These are phyloP conservation scores for Cladosporium sp. DNA, from an alignment of 2,329 filamentous ascomycete species.

Conservation along the genomic window DNA sequence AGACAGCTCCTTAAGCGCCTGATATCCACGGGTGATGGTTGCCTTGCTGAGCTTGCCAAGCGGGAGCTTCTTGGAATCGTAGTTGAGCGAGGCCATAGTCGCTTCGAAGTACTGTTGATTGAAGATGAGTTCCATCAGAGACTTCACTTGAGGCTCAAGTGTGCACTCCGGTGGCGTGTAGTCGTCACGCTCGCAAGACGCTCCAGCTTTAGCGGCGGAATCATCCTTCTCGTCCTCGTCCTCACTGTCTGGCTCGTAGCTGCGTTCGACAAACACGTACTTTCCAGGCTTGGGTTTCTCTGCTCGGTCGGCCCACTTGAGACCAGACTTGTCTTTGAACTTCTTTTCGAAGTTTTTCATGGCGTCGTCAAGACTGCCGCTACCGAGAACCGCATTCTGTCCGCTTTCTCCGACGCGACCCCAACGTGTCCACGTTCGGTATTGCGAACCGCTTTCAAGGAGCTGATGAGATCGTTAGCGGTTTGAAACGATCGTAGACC, in stretches of 20 bases:
- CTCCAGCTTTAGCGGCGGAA: constrained; percentile 21
- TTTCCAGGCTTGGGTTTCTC: constrained; percentile 57
- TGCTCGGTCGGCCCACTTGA: constrained; percentile 47
- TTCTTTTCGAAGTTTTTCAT: constrained; percentile 48
- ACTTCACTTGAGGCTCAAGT: constrained; percentile 57
- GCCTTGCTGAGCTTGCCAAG: constrained; percentile 78
- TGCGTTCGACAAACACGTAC: constrained; percentile 77
- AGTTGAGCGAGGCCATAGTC: constrained; percentile 64
- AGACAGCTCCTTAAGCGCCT: constrained; percentile 71
- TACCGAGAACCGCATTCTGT: constrained; percentile 39
- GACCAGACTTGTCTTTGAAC: constrained; percentile 54
- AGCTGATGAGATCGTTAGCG: neutral
- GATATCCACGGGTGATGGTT: constrained; percentile 71
- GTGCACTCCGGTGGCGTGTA: constrained; percentile 47
- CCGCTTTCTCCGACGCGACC: constrained; percentile 64
- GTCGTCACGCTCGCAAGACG: constrained; percentile 18
- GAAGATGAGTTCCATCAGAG: constrained; percentile 78
- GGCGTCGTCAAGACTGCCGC: constrained; percentile 37
- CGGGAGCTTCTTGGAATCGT: constrained; percentile 72
- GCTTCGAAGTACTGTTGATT: constrained; percentile 68
- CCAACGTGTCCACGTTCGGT: constrained; percentile 69
- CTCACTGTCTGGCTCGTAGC: constrained; percentile 68
- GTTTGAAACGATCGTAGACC: too few species aligned
- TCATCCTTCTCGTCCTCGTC: constrained; percentile 43
- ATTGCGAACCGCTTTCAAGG: constrained; percentile 1